Conservation (phyloP, 2,329 filamentous ascomycete species). For the Fusarium sp. region DNA sequence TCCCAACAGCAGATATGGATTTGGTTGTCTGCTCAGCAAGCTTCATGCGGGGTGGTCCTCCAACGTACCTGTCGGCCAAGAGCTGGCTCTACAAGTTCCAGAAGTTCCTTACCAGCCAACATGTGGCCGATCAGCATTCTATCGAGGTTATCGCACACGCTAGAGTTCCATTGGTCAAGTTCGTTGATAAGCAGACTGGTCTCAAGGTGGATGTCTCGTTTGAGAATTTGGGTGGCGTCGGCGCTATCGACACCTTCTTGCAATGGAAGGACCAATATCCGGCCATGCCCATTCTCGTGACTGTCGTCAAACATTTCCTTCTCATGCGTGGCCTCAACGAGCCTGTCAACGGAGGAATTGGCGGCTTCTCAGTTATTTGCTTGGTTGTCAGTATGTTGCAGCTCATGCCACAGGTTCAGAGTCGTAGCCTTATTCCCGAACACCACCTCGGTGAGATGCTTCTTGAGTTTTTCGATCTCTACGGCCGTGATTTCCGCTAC, state of each 20-base stretch:
- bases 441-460: conserved; percentile 85
- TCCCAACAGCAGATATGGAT: conserved; percentile 90
- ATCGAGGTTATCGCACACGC: conserved; percentile 80
- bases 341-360: conserved; percentile 90
- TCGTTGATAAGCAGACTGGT: conserved; percentile 81
- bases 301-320: conserved; percentile 92
- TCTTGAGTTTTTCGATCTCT: conserved; percentile 90
- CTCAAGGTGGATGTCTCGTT: conserved; percentile 95
- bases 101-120: conserved; percentile 68
- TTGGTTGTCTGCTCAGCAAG: conserved; percentile 80
- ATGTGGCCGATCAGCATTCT: conserved; percentile 70
- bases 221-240: conserved; percentile 87
- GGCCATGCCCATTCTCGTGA: conserved; percentile 87
- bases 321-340: conserved; percentile 93
- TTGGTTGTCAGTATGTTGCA: conserved; percentile 92
- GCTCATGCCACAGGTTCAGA: conserved; percentile 79
- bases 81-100: conserved; percentile 74
- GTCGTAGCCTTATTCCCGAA: conserved; percentile 69
- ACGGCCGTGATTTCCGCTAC: conserved; percentile 86
- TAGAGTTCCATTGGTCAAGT: conserved; percentile 94
- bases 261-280: conserved; percentile 86
- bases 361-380: conserved; percentile 95
- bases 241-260: conserved; percentile 84
- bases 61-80: conserved; percentile 65
- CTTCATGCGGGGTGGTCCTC: conserved; percentile 68